A percentile compares a stretch with the other conserved stretches of the same genome.
These are phyloP conservation scores for Parietaria judaica DNA, from an alignment of 306 rosid species.

Conservation along the genomic window DNA sequence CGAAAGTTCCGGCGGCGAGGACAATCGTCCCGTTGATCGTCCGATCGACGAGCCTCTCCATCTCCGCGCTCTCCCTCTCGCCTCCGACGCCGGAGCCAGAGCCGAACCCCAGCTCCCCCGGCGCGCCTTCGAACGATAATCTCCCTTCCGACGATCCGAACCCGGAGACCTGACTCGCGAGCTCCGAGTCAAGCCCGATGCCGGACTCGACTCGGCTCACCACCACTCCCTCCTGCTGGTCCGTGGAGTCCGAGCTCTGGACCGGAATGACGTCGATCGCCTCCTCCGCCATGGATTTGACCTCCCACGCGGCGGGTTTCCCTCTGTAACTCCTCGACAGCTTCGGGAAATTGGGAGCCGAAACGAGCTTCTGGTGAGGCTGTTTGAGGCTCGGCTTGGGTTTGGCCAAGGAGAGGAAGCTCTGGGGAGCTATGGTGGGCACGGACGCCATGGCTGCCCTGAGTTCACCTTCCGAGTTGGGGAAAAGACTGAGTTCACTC, in stretches of 20 bases:
- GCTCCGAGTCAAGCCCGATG: constrained; percentile 39
- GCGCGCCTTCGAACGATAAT: constrained; percentile 59
- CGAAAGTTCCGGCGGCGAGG: constrained; percentile 75
- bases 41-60: constrained; percentile 57
- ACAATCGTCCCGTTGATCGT: constrained; percentile 70
- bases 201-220: constrained; percentile 52
- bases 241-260: constrained; percentile 47
- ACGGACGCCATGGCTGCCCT: constrained; percentile 52
- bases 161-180: constrained; percentile 53
- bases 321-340: constrained; percentile 22
- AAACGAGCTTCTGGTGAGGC: constrained; percentile 13
- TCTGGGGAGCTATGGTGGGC: constrained; percentile 46
- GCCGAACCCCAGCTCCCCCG: constrained; percentile 41
- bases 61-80: constrained; percentile 24
- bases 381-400: constrained; percentile 22
- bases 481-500: neutral
- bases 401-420: constrained; percentile 35
- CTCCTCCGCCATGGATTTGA: constrained; percentile 33
- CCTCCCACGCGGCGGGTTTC: constrained; percentile 14
- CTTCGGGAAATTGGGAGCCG: constrained; percentile 18
- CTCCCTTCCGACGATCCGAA: constrained; percentile 52
- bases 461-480: constrained; percentile 25
- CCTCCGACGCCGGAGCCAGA: constrained; percentile 34
- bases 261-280: constrained; percentile 54
- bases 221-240: constrained; percentile 59